Evolutionary conservation across 2,329 filamentous ascomycete species (phyloP).

Genomic region (Apiospora hydei): DNA sequence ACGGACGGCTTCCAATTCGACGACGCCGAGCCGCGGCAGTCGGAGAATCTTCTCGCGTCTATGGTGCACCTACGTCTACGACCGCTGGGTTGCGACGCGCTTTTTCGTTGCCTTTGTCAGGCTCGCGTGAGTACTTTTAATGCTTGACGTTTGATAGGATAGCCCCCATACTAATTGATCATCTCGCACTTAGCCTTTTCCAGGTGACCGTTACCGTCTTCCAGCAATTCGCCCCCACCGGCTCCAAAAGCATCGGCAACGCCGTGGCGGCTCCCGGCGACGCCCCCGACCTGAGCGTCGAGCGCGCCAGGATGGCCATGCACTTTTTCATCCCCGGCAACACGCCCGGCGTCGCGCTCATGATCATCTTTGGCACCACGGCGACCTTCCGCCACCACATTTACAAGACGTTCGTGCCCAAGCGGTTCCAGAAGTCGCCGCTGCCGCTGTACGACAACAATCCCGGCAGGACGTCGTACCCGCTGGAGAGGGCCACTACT

Average conservation of each 20-base stretch:
- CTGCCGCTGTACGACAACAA: not conserved
- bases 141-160: not conserved
- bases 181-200: slow-evolving; percentile 22
- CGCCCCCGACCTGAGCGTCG: slow-evolving; percentile 31
- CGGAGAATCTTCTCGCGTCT: not conserved
- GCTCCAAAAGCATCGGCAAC: slow-evolving; percentile 27
- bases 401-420: slow-evolving; percentile 29
- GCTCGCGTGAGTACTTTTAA: slow-evolving; percentile 26
- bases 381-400: slow-evolving; percentile 33
- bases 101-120: slow-evolving; percentile 30
- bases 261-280: slow-evolving; percentile 5
- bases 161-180: not conserved
- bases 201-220: slow-evolving; percentile 28
- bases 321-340: slow-evolving; percentile 36
- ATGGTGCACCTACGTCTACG: slow-evolving; percentile 28
- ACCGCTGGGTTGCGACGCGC: slow-evolving; percentile 32
- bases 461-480: not conserved
- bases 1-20: not conserved
- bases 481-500: not conserved
- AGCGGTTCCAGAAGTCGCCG: not conserved
- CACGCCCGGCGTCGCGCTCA: slow-evolving; percentile 34
- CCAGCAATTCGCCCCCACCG: slow-evolving; percentile 26
- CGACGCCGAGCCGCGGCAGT: not conserved
- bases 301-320: slow-evolving; percentile 29
- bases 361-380: slow-evolving; percentile 37